A percentile compares a stretch with the other conserved stretches of the same genome.
Conservation (phyloP, 148 eudicot genomes). For the Camellia lanceoleosa region DNA sequence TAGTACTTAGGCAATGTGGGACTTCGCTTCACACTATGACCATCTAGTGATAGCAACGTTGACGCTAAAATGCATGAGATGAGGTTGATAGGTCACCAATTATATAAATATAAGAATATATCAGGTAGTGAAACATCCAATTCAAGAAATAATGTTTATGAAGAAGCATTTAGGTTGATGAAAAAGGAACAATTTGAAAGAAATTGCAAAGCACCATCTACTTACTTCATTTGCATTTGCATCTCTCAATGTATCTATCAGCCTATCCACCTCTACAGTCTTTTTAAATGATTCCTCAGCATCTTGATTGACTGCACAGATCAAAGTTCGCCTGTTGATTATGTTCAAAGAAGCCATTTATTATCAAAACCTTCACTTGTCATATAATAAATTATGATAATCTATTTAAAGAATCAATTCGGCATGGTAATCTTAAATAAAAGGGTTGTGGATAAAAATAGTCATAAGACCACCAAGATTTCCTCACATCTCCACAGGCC, state of each 20-base stretch:
- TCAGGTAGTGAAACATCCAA: background rate
- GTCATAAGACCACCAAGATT: background rate
- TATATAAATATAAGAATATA: conserved; percentile 4
- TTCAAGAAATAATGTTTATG: background rate
- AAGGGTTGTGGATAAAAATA: background rate
- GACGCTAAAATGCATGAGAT: conserved; percentile 7
- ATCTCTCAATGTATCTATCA: conserved; percentile 75
- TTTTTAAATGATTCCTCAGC: conserved; percentile 87
- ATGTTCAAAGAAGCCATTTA: conserved; percentile 50
- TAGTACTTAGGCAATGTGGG: too few species aligned
- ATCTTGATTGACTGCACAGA: conserved; percentile 81
- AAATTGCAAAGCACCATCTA: conserved; percentile 3
- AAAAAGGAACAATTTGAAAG: background rate
- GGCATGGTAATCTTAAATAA: background rate
- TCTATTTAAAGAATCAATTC: background rate
- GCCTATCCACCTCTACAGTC: conserved; percentile 83
- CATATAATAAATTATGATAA: conserved; percentile 13
- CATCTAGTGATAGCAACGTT: background rate
- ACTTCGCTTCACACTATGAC: too few species aligned
- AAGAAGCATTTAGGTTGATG: background rate
- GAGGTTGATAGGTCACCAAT: background rate
- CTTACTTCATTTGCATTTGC: conserved; percentile 83
- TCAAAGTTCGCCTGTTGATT: conserved; percentile 92
- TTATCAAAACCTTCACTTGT: conserved; percentile 33
- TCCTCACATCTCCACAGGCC: background rate